Base-by-base conservation (phyloP, 257 asterid species). In the Cynanchum wilfordii region DNA sequence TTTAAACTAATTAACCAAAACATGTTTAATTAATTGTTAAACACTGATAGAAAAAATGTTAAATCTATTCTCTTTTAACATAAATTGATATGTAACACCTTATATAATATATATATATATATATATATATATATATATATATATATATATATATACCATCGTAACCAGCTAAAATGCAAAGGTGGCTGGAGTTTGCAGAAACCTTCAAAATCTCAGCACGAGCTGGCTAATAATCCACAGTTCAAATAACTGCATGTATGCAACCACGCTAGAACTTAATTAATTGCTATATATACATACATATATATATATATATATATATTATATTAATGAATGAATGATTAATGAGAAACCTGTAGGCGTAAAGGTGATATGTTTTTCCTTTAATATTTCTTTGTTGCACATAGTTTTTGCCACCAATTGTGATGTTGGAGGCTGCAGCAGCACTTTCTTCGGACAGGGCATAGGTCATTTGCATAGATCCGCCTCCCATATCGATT, bases 401-500 rank as follows among this genome's bases (percentile, higher is more conserved):
- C 3, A 88, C 82, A 57, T 82, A 86, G 5, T 75, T 29, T 19
- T 87, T 81, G 10, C 72, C 85, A n/a, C 54, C 82, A 63, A n/a
- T 24, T 19, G 80, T 20, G 19, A 20, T 25, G 30, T 30, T 6
- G 42, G 42, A 38, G 42, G 42, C 42, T 3, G 76, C 69, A 27
- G 66, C 75, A 15, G 87, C 85, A 56, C 15, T 25, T 56, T 68
- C 65, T 0, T 79, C 79, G 7, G 93, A 74, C 60, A 86, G 20
- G 1, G 90, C 89, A 75, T 86, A 87, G 8, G 89, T 77, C 82
- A 89, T 82, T 68, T 87, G 89, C 8, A 89, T 86, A 0, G 93
- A 87, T 25, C 89, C 93, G 13, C 96, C 93, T 16, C 96, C 82
- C 45, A 79, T 76, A 59, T 70, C 82, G 25, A 75, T 52, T 36